Conservation (phyloP, 192 early-diverging fungal species). For the Piromyces finnis region DNA sequence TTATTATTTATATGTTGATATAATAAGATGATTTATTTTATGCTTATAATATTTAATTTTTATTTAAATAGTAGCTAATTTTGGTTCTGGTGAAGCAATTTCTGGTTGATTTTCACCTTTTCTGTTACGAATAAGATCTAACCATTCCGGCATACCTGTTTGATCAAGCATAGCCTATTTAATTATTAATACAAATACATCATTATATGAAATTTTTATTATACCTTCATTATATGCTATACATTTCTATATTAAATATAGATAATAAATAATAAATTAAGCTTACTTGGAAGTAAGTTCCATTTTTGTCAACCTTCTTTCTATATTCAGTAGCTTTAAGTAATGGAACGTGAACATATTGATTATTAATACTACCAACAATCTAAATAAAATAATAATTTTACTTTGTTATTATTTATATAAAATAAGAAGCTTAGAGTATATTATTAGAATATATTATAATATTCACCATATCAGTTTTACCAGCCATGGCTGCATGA, state of each 20-base stretch:
- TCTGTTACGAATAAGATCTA: neutral
- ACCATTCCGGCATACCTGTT: neutral
- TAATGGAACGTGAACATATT: conserved; percentile 13
- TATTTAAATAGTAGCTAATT: neutral
- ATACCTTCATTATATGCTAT: no score
- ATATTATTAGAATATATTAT: no score
- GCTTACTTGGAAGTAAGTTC: conserved; percentile 1
- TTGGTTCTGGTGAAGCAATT: neutral
- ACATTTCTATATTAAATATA: no score
- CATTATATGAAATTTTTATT: no score
- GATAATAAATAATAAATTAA: no score
- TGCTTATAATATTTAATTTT: no score
- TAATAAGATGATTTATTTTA: no score
- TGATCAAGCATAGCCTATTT: neutral
- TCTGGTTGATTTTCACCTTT: neutral
- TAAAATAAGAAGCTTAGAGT: no score
- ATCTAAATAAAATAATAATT: neutral
- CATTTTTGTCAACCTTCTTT: conserved; percentile 11
- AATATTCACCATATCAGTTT: conserved; percentile 10
- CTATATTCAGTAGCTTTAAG: conserved; percentile 7
- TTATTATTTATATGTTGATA: no score
- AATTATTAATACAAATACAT: no score
- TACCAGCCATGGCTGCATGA: conserved; percentile 18
- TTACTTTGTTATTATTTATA: no score
- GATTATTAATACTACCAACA: conserved; percentile 1